Base-by-base conservation (phyloP, 306 rosid species). In the Urtica urens region DNA sequence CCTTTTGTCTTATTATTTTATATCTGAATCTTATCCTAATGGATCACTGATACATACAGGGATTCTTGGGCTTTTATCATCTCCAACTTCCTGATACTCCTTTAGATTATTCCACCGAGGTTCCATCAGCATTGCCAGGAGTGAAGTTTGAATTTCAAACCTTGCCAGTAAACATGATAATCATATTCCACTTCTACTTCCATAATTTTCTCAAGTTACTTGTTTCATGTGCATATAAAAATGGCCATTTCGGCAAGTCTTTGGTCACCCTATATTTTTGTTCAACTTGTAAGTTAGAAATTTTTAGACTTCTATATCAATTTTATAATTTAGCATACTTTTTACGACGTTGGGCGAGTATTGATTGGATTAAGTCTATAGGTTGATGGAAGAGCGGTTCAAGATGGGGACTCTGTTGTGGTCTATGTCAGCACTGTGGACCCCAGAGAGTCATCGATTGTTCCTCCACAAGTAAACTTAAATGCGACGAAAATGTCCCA, bases 401-500 rank as follows among this genome's bases (percentile, higher is more conserved):
- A 87, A 30, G 99, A 90, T 67, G 99, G 99, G 23, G 99, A 90
- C 67, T 66, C 87, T 4, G 22, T 90, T 61, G 79, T 93, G 3
- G 95, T 81, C 6, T 85, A 81, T 74, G 95, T 90, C 19, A 85
- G 81, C 68, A 77, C 94, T 17, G 6, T 67, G 26, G 87, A 81
- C 23, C 74, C 94, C 10, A 60, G 92, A 33, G 99, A 90, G 41
- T 81, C 94, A 13, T 70, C 82, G 1, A n/a, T 30, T 34, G 63
- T 90, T 43, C 95, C 94, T 0, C 46, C 24, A 19, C 65, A 77
- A 0, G 80, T 90, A 42, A 70, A 65, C 16, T 24, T 22, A 6
- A 95, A 93, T 3, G 58, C 79, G 0, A 49, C 46, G 35, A 47
- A 59, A 53, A 77, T 95, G 69, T 58, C 79, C 22, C 59, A 72